Conservation (phyloP, 2,329 filamentous ascomycete genomes). For the Amesomyces nigricolor region DNA sequence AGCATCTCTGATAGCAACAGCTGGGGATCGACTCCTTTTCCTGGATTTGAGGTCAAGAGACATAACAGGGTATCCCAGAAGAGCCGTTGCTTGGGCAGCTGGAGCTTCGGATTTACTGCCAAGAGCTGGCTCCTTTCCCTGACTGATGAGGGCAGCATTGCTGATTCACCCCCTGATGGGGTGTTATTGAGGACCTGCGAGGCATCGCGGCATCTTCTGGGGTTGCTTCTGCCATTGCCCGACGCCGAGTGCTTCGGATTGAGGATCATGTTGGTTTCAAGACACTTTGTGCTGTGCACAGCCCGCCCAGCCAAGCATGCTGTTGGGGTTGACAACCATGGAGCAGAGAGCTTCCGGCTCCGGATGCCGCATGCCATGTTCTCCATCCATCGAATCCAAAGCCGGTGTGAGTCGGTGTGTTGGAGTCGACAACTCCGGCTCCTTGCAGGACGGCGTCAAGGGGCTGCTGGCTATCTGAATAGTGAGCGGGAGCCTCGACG, state of each 20-base stretch:
- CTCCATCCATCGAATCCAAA: not conserved
- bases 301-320: slow-evolving; percentile 13
- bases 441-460: not conserved
- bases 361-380: too few relatives aligned
- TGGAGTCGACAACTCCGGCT: not conserved
- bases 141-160: not conserved
- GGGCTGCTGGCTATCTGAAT: not conserved
- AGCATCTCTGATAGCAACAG: not conserved
- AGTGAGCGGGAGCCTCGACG: not conserved
- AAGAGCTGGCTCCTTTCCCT: not conserved
- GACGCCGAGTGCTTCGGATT: slow-evolving; percentile 14
- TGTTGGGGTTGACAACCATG: not conserved
- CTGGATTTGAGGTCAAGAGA: not conserved
- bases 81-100: slow-evolving; percentile 4
- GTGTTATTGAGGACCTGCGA: not conserved
- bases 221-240: slow-evolving; percentile 1
- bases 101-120: slow-evolving; percentile 1
- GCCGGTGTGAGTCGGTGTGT: not conserved
- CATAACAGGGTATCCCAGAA: slow-evolving; percentile 9
- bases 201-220: not conserved
- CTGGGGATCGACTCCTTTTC: not conserved
- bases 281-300: slow-evolving; percentile 8
- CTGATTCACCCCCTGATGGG: not conserved
- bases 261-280: slow-evolving; percentile 16
- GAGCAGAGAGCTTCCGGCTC: too few relatives aligned